Evolutionary conservation across 108 stramenopile species (phyloP), one percentile per base, ranked within the genome.

Genomic region (Skeletonema tropicum): DNA sequence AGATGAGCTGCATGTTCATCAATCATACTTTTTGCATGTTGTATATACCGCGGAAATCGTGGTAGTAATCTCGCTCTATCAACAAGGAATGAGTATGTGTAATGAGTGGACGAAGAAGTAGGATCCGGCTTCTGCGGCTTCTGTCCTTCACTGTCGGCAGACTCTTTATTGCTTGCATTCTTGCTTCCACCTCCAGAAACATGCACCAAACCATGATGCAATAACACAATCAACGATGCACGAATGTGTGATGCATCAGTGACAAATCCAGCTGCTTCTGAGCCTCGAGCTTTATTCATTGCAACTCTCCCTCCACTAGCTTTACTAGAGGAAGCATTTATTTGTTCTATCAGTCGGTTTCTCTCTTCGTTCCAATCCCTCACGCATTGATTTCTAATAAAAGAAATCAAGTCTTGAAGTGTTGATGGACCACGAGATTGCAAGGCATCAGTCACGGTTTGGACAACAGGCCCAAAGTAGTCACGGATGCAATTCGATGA

Each of bases 401-500:
- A 58, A 35, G 71, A 6, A 17, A 87, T 31, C 19, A 91, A 64
- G 57, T 89, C 83, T 14, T 76, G 15, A 25, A 91, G 42, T 10
- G 89, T 86, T 2, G 76, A 81, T 1, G 84, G 45, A 42, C 90
- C 88, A 23, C 82, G 78, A 19, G 83, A 66, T 19, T 82, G 80
- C 32, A 95, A 73, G 19, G 77, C 79, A 83, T 95, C 94, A 5
- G 89, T 86, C 25, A 92, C 90, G 4, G 89, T 83, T 75, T 95
- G 92, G 48, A 87, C 89, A 8, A 82, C 80, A 7, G 90, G 90
- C 11, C 94, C 94, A 62, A 95, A 92, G 82, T 74, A 82, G 66
- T 91, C 90, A 55, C 90, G 89, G 72, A 95, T 82, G 66, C 85
- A 89, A 78, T 91, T 89, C 58, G 87, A 89, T 12, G 89, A 70